A percentile compares a stretch with the other conserved stretches of the same genome.
Evolutionary conservation across 1,284 basidiomycete species (phyloP).

Genomic region (Spongispora temasekensis): DNA sequence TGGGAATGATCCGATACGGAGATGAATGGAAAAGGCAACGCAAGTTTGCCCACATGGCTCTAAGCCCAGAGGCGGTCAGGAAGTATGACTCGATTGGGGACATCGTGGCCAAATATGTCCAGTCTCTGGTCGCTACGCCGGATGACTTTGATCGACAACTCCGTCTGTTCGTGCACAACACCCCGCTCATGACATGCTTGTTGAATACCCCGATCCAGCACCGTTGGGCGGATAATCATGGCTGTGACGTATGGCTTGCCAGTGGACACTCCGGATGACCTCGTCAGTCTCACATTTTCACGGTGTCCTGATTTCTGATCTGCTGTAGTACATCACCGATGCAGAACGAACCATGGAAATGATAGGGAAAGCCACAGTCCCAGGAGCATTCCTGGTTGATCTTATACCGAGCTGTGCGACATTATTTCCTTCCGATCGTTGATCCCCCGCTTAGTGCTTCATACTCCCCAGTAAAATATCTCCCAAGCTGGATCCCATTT

Average conservation of each 20-base stretch:
- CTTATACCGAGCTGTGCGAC: slow-evolving; percentile 22
- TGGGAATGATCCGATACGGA: slow-evolving; percentile 25
- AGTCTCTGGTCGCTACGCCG: slow-evolving; percentile 20
- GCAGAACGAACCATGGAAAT: slow-evolving; percentile 27
- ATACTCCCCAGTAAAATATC: slow-evolving; percentile 29
- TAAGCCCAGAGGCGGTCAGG: slow-evolving; percentile 24
- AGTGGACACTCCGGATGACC: slow-evolving; percentile 17
- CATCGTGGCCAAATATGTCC: slow-evolving; percentile 16
- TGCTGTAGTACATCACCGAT: slow-evolving; percentile 23
- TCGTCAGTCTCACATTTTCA: slow-evolving; percentile 7
- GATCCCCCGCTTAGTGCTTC: background rate
- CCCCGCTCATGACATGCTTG: background rate
- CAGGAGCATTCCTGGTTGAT: slow-evolving; percentile 30
- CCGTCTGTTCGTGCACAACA: slow-evolving; percentile 24
- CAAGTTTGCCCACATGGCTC: slow-evolving; percentile 25
- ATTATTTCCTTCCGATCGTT: slow-evolving; percentile 1
- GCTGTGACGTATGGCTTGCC: slow-evolving; percentile 30
- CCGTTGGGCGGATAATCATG: slow-evolving; percentile 27
- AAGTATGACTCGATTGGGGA: slow-evolving; percentile 28
- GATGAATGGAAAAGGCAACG: slow-evolving; percentile 27
- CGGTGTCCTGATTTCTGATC: background rate
- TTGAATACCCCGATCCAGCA: slow-evolving; percentile 13
- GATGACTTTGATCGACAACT: slow-evolving; percentile 26
- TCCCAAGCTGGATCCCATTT: slow-evolving; percentile 25
- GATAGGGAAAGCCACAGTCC: slow-evolving; percentile 19